Percentiles rank a stretch among this genome's conserved stretches.
Conservation (phyloP, 1,284 basidiomycete genomes). For the Marasmius fiardii region DNA sequence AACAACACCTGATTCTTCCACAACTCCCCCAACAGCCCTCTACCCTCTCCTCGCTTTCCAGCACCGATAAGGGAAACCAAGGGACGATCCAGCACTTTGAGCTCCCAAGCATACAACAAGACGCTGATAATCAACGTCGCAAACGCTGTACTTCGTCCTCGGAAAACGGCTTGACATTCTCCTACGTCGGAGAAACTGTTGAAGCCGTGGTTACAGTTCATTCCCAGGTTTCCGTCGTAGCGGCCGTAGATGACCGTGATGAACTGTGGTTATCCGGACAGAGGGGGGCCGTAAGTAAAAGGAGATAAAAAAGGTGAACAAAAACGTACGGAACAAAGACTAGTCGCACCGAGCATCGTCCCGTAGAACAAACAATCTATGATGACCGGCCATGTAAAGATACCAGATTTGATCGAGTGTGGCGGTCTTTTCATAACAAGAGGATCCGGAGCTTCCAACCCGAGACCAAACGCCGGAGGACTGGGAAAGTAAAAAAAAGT, state of each 20-base stretch:
- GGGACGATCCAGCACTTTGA: constrained; percentile 37
- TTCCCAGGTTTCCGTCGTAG: constrained; percentile 43
- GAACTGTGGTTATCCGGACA: constrained; percentile 4
- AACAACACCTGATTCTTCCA: constrained; percentile 50
- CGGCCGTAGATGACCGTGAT: constrained; percentile 46
- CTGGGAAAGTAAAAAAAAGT: constrained; percentile 28
- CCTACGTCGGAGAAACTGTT: constrained; percentile 14
- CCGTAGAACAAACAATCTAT: constrained; percentile 64
- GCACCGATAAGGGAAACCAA: constrained; percentile 34
- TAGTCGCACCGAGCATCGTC: constrained; percentile 49
- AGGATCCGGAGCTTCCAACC: constrained; percentile 51
- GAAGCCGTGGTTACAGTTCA: constrained; percentile 43
- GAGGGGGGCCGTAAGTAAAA: neutral
- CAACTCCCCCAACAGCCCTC: constrained; percentile 33
- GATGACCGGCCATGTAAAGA: constrained; percentile 48
- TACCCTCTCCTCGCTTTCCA: constrained; percentile 30
- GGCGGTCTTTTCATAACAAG: constrained; percentile 61
- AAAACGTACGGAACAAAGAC: neutral
- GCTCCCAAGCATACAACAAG: constrained; percentile 38
- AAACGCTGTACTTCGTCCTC: constrained; percentile 51
- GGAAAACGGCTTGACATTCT: constrained; percentile 43
- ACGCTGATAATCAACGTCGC: constrained; percentile 50
- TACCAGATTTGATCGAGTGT: constrained; percentile 41
- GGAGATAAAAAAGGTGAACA: neutral
- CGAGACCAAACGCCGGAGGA: constrained; percentile 56